Conservation (phyloP, 768 basidiomycete genomes). For the Russula virescens region DNA sequence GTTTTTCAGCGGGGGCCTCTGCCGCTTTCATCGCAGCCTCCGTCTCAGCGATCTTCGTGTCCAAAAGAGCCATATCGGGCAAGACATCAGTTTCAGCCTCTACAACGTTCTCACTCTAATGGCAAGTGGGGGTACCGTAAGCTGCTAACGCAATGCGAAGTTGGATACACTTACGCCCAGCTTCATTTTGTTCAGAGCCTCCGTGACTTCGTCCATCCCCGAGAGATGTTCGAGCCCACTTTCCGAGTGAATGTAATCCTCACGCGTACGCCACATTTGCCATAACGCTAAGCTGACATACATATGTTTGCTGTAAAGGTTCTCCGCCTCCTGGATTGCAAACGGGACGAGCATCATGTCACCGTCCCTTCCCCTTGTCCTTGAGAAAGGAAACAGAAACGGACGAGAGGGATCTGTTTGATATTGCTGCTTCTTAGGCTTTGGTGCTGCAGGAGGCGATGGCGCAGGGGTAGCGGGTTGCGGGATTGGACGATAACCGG, state of each 20-base stretch:
- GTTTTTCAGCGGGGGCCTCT: slow-evolving; percentile 45
- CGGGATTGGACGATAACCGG: slow-evolving; percentile 40
- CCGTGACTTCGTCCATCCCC: slow-evolving; percentile 53
- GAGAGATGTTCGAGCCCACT: slow-evolving; percentile 83
- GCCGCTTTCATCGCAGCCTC: slow-evolving; percentile 46
- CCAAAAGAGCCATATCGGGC: slow-evolving; percentile 65
- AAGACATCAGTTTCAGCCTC: slow-evolving; percentile 59
- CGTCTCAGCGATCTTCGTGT: slow-evolving; percentile 68
- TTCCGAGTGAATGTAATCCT: slow-evolving; percentile 92
- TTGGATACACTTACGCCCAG: slow-evolving; percentile 26
- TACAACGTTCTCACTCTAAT: slow-evolving; percentile 12
- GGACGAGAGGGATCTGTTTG: slow-evolving; percentile 94
- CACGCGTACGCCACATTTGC: slow-evolving; percentile 94
- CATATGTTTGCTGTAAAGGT: slow-evolving; percentile 84
- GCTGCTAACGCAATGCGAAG: background rate
- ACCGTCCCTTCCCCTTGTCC: slow-evolving; percentile 45
- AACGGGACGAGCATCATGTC: slow-evolving; percentile 78
- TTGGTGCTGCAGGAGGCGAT: slow-evolving; percentile 66
- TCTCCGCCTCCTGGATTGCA: slow-evolving; percentile 94
- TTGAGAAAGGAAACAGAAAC: slow-evolving; percentile 93
- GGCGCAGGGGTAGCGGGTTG: slow-evolving; percentile 89
- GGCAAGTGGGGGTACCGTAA: slow-evolving; percentile 4
- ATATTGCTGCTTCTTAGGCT: slow-evolving; percentile 97
- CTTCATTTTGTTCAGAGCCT: slow-evolving; percentile 34
- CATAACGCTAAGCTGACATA: slow-evolving; percentile 80